Evolutionary conservation across 257 asterid species (phyloP), one percentile per base, ranked within the genome.

Genomic region (Jacaranda mimosifolia): DNA sequence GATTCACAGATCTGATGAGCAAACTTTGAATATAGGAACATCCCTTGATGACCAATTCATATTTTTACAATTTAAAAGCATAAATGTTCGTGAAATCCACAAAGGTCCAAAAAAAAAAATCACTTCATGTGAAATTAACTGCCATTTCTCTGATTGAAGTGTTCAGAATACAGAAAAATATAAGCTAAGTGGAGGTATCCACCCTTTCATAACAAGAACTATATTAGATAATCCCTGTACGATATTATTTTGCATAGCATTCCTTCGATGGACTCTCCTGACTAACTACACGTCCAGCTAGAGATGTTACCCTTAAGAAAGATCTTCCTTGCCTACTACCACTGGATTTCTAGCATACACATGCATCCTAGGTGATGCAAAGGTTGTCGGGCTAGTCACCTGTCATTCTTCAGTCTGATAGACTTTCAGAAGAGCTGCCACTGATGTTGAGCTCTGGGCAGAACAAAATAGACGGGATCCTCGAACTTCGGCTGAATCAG

Each of bases 401-500:
- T 62, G 40, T 15, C 48, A 32, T 53, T 43, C 18, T 32, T 40
- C 53, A 9, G 40, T 57, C 35, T 67, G 15, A 55, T 56, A 4
- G 35, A 26, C 32, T 26, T 26, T 26, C 32, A 26, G 32, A 26
- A 26, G 32, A 26, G 32, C 32, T 26, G 32, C 14, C 40, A 12
- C 15, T 17, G 64, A 63, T 32, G 77, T 10, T 6, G 8, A 18
- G 32, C 2, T 26, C 32, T 26, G 32, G 32, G 32, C 32, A 2
- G 32, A 26, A 26, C 32, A 26, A 26, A 26, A 26, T 26, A 26
- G 32, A 46, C 26, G 45, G 11, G 70, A 45, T 21, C 76, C 26
- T 18, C 73, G 32, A 67, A 68, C 43, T 45, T 59, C 32, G 17
- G 52, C 49, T 10, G 67, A 60, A 70, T 38, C 58, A 76, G 59